Evolutionary conservation across 2,329 filamentous ascomycete genomes (phyloP), one percentile per base, ranked within the genome.

Genomic region (Thielaviopsis populi): DNA sequence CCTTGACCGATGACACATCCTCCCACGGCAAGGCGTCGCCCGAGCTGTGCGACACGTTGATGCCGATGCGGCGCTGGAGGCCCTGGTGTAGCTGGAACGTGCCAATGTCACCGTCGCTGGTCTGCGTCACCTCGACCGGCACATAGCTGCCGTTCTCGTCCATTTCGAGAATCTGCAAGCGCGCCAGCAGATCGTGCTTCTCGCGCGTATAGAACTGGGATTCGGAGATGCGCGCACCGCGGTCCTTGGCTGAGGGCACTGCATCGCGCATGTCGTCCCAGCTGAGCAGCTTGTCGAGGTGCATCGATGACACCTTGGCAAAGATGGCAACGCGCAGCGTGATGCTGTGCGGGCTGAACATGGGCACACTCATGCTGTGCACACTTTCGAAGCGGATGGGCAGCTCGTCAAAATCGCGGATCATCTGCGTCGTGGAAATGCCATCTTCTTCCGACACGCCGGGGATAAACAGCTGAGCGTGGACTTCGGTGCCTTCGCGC

Each of bases 181-280:
- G 83, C 0, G 89, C 86, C 70, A 99, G 89, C 30, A 99, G 80
- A 72, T 99, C 94, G 71, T 99, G 91, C 68, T 91, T 87, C 72
- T 97, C 94, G 73, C 96, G 90, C 0, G 86, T 89, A 70, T 87
- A 95, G 72, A 95, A 99, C 69, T 99, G 91, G 0, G 88, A 87
- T 73, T 99, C 94, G 13, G 89, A 86, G 68, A 99, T 85, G 11
- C 94, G 82, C 27, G 78, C 80, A 50, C 77, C 77, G 63, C 81
- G 80, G 19, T 82, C 80, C 27, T 54, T 27, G 67, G 82, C 80
- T n/a, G 59, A 40, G 2, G 81, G 80, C 60, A 85, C 78, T 19
- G 83, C 81, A 73, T 99, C 92, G 65, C 92, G 85, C 86, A 99
- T 96, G 70, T 97, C 94, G 72, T 99, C 94, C 94, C 94, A 99